Evolutionary conservation across 2,329 filamentous ascomycete species (phyloP).

Genomic region (Aspergillus awamori): DNA sequence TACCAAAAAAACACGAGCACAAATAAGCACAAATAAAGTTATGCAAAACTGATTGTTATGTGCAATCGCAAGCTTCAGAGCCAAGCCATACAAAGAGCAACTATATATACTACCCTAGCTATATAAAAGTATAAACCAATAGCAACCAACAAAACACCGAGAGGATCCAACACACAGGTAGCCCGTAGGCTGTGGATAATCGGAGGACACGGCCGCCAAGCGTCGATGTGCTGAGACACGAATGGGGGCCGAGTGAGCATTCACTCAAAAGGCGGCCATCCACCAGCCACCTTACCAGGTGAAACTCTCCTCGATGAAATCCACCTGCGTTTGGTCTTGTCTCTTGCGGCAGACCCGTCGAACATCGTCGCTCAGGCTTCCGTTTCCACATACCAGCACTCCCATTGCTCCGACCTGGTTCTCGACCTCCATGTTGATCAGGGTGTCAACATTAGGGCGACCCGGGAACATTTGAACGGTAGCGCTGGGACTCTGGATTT

Average conservation of each 20-base stretch:
- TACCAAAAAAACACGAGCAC: background rate
- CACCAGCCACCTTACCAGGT: constrained; percentile 40
- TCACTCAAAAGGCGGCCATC: background rate
- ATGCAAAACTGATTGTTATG: background rate
- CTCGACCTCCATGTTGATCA: constrained; percentile 80
- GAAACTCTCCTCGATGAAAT: constrained; percentile 79
- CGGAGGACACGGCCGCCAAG: background rate
- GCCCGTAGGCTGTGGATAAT: background rate
- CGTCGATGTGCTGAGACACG: background rate
- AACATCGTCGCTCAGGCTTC: constrained; percentile 75
- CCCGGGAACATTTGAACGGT: constrained; percentile 93
- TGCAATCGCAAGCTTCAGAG: background rate
- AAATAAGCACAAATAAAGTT: background rate
- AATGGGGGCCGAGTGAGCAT: background rate
- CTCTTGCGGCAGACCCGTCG: constrained; percentile 68
- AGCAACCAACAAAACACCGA: background rate
- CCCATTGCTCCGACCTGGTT: constrained; percentile 86
- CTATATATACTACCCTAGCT: background rate
- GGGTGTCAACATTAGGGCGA: constrained; percentile 75
- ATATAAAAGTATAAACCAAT: background rate
- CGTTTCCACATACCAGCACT: constrained; percentile 78
- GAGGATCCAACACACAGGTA: background rate
- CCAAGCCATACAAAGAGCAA: background rate
- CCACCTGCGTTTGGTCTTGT: constrained; percentile 63
- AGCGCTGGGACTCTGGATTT: constrained; percentile 73